Evolutionary conservation across 441 rosid species (phyloP).

Genomic region (Jatropha podagrica): DNA sequence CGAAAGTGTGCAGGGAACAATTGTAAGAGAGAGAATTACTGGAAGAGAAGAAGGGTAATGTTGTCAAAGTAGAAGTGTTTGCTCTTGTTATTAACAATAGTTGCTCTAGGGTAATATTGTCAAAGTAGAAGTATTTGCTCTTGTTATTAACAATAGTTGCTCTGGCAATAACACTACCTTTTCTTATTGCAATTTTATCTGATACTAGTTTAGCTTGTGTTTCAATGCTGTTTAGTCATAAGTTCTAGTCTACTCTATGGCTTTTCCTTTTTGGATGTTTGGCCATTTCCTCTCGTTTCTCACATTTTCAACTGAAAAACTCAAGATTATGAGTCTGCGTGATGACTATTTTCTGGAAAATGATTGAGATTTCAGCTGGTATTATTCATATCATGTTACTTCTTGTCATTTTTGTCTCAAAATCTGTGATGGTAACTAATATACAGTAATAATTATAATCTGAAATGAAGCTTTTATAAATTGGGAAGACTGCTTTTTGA

Average conservation of each 20-base stretch:
- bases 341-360: neutral
- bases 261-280: slow-evolving; percentile 1
- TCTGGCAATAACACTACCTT: too few species aligned
- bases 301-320: neutral
- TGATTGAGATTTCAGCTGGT: slow-evolving; percentile 1
- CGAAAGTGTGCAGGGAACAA: too few species aligned
- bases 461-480: neutral
- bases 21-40: too few species aligned
- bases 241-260: neutral
- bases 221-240: neutral
- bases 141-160: too few species aligned
- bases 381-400: neutral
- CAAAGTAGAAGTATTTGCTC: too few species aligned
- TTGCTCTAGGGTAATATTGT: too few species aligned
- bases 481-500: neutral
- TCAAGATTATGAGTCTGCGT: neutral
- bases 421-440: neutral
- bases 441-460: neutral
- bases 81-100: too few species aligned
- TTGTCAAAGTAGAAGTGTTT: too few species aligned
- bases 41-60: too few species aligned
- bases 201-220: neutral
- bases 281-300: neutral
- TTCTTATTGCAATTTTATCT: slow-evolving; percentile 5
- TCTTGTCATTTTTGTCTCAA: neutral